Evolutionary conservation across 2,329 filamentous ascomycete species (phyloP), one percentile per base, ranked within the genome.

Genomic region (Fusarium newnesense): DNA sequence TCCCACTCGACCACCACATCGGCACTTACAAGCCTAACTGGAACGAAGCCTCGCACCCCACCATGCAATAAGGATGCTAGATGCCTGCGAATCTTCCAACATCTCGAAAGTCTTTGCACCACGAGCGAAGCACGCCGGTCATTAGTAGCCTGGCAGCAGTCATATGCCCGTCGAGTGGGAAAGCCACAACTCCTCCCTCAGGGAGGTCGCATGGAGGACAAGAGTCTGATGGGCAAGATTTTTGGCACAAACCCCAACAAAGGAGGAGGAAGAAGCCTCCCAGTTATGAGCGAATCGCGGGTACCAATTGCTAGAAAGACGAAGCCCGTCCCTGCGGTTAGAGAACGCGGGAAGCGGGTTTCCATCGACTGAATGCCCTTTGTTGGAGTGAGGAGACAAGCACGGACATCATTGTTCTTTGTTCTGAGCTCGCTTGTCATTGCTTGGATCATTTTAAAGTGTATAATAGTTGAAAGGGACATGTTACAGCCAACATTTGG

Each of bases 81-180:
- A 34, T 80, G 78, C 50, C 80, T 79, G 15, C 84, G 85, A 36
- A 82, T 87, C 1, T 88, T 90, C 59, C 53, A 74, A 4, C 80
- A 85, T 37, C 83, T 90, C 0, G 83, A 86, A 44, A 76, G 80
- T 1, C 77, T 85, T 19, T 90, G 88, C 67, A 75, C 77, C 13
- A 89, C 85, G 0, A 75, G 75, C 5, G 85, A 87, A 54, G 87
- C 89, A 2, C 83, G 80, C n/a, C 75, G 79, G 9, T 83, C 88
- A 37, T 78, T 90, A 5, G 81, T 80, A 36, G 73, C 78, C 8
- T 90, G 87, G 84, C 87, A 88, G 77, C 81, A 85, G 66, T 70
- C 68, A 7, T 90, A 87, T 74, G 87, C 87, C 34, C 82, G 84
- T 12, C 80, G 76, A 7, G 70, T 76, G 49, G 77, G 80, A 15